These are phyloP conservation scores for Penicillium frequentans DNA, from an alignment of 2,329 filamentous ascomycete genomes.

Conservation along the genomic window DNA sequence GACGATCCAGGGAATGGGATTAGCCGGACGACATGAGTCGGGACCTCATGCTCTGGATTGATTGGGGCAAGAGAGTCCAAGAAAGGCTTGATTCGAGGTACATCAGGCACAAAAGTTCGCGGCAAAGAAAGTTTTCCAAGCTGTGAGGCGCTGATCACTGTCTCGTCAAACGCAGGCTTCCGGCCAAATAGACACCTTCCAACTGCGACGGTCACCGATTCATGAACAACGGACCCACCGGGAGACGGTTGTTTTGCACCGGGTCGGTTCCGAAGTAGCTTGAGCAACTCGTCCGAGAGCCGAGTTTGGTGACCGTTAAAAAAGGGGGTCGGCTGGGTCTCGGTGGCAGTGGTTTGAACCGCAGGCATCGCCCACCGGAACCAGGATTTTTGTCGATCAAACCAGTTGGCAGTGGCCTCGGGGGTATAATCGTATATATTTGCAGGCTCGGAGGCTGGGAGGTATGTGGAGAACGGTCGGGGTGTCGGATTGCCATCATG, in stretches of 20 bases:
- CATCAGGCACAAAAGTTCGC: slow-evolving; percentile 34
- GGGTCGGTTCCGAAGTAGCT: slow-evolving; percentile 25
- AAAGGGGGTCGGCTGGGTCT: slow-evolving; percentile 20
- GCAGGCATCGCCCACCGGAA: slow-evolving; percentile 39
- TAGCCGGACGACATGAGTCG: slow-evolving; percentile 32
- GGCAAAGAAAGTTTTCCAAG: slow-evolving; percentile 31
- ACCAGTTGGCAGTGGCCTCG: slow-evolving; percentile 27
- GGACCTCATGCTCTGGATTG: slow-evolving; percentile 10
- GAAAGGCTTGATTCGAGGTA: slow-evolving; percentile 35
- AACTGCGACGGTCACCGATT: slow-evolving; percentile 37
- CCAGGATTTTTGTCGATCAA: slow-evolving; percentile 36
- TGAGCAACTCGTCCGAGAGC: slow-evolving; percentile 34
- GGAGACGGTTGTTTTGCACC: background rate
- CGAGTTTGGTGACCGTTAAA: slow-evolving; percentile 32
- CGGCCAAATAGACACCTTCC: slow-evolving; percentile 41
- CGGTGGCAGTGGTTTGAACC: slow-evolving; percentile 19
- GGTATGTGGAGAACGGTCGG: slow-evolving; percentile 37
- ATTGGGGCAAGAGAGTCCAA: slow-evolving; percentile 27
- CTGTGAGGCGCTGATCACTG: slow-evolving; percentile 28
- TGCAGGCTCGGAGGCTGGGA: slow-evolving; percentile 29
- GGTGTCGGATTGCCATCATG: slow-evolving; percentile 17
- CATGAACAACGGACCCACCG: slow-evolving; percentile 20
- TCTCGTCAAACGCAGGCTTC: slow-evolving; percentile 22
- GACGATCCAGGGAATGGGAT: slow-evolving; percentile 29
- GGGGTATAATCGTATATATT: slow-evolving; percentile 26